phyloP scores from a whole-genome alignment of 2,329 filamentous ascomycete species.

The Neocatenulostroma microsporum region DNA sequence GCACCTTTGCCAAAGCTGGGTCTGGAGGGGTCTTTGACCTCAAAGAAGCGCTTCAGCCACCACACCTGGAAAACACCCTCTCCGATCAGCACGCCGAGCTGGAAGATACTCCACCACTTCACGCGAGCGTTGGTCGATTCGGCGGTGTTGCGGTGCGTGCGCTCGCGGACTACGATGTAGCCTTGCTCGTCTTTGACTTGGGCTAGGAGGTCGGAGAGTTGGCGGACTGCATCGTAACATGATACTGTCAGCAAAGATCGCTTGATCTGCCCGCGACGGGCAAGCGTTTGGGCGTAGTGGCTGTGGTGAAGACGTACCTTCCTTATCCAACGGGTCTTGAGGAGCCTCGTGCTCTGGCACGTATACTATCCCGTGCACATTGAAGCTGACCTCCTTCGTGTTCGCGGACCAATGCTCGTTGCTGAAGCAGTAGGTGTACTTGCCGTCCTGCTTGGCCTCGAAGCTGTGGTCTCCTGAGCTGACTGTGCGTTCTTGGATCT shows the following conservation, averaged over 20 bases:
- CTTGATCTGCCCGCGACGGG: neutral
- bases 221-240: slow-evolving; percentile 72
- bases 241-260: neutral
- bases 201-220: slow-evolving; percentile 73
- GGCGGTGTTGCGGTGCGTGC: slow-evolving; percentile 94
- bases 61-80: slow-evolving; percentile 98
- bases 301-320: slow-evolving; percentile 51
- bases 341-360: slow-evolving; percentile 79
- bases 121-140: slow-evolving; percentile 96
- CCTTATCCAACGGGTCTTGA: slow-evolving; percentile 79
- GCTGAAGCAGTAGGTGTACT: slow-evolving; percentile 96
- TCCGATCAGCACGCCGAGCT: slow-evolving; percentile 77
- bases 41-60: slow-evolving; percentile 72
- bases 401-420: slow-evolving; percentile 97
- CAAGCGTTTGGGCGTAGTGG: neutral
- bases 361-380: slow-evolving; percentile 97
- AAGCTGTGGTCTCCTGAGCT: slow-evolving; percentile 93
- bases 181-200: slow-evolving; percentile 97
- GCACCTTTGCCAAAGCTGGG: slow-evolving; percentile 23
- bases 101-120: slow-evolving; percentile 99
- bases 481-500: slow-evolving; percentile 70
- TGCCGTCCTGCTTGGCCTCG: slow-evolving; percentile 74
- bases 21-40: slow-evolving; percentile 21
- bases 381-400: slow-evolving; percentile 98
- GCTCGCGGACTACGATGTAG: slow-evolving; percentile 91